phyloP scores from a whole-genome alignment of 2,329 filamentous ascomycete species.

The Aspergillus quadrilineatus region DNA sequence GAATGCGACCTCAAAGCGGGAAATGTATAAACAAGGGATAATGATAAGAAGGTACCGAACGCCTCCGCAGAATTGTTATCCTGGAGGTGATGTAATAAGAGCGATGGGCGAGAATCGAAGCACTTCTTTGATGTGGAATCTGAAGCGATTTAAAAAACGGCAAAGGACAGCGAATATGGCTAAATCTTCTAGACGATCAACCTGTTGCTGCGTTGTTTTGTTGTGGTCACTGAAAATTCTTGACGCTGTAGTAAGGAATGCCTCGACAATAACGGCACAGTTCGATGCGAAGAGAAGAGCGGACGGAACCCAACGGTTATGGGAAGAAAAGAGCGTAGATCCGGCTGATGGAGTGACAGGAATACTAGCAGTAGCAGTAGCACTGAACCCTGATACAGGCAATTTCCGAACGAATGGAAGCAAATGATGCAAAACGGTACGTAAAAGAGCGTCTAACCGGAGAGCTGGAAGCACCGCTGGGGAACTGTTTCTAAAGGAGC shows the following conservation, averaged over 20 bases:
- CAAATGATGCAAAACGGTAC: conserved; percentile 15
- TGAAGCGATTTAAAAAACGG: background rate
- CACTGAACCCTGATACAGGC: conserved; percentile 12
- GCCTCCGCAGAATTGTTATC: conserved; percentile 10
- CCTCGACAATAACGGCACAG: conserved; percentile 20
- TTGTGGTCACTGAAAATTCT: conserved; percentile 26
- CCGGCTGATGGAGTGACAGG: conserved; percentile 19
- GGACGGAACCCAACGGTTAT: conserved; percentile 18
- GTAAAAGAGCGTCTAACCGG: conserved; percentile 31
- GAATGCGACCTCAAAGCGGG: conserved; percentile 9
- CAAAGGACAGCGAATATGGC: conserved; percentile 4
- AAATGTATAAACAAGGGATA: conserved; percentile 7
- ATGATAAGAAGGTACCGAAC: conserved; percentile 7
- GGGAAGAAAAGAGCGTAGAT: conserved; percentile 23
- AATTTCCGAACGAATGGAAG: background rate
- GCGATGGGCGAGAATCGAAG: conserved; percentile 12
- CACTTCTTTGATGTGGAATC: conserved; percentile 1
- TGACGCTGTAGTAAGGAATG: conserved; percentile 30
- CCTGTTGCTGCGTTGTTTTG: conserved; percentile 21
- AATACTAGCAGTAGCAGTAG: conserved; percentile 16
- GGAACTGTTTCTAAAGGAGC: conserved; percentile 34
- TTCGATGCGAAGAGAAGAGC: conserved; percentile 22
- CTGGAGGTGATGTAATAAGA: conserved; percentile 12
- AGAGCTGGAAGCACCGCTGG: conserved; percentile 26
- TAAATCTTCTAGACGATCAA: conserved; percentile 13